Percentiles rank a stretch among this genome's conserved stretches.
Evolutionary conservation across 2,329 filamentous ascomycete species (phyloP).

Genomic region (Fusarium sp.): DNA sequence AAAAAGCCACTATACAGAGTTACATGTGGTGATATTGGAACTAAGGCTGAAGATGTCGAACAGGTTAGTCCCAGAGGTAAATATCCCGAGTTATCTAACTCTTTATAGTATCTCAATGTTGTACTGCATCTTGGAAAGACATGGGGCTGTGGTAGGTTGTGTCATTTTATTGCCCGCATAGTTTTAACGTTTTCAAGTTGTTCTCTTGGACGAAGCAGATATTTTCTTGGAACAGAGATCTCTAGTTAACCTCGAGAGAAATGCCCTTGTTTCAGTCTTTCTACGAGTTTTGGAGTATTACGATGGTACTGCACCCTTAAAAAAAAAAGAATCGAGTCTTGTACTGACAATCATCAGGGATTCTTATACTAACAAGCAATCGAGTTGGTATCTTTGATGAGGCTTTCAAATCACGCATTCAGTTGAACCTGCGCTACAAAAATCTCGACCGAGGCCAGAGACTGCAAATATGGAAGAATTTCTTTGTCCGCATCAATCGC

Average conservation of each 20-base stretch:
- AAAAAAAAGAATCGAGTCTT: too few species aligned
- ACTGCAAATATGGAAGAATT: neutral
- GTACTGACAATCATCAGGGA: neutral
- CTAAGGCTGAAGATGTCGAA: constrained; percentile 2
- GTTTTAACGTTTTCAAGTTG: neutral
- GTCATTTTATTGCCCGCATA: fast-evolving
- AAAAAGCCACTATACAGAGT: constrained; percentile 1
- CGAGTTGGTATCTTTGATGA: neutral
- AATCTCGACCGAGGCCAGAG: fast-evolving
- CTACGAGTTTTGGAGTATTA: neutral
- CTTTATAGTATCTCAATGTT: neutral
- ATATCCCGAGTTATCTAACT: too few species aligned
- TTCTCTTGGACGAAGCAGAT: constrained; percentile 11
- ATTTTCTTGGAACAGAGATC: constrained; percentile 18
- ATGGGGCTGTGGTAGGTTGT: constrained; percentile 10
- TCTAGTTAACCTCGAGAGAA: neutral
- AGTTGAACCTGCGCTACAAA: neutral
- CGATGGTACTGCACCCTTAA: too few species aligned
- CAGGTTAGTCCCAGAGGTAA: too few species aligned
- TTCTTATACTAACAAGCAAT: neutral
- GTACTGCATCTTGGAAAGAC: neutral
- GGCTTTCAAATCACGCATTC: neutral
- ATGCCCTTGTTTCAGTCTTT: neutral
- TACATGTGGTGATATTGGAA: constrained; percentile 2
- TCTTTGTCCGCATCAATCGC: neutral